Conservation (phyloP, 495 filamentous ascomycete species). For the Penicillium flavigenum region DNA sequence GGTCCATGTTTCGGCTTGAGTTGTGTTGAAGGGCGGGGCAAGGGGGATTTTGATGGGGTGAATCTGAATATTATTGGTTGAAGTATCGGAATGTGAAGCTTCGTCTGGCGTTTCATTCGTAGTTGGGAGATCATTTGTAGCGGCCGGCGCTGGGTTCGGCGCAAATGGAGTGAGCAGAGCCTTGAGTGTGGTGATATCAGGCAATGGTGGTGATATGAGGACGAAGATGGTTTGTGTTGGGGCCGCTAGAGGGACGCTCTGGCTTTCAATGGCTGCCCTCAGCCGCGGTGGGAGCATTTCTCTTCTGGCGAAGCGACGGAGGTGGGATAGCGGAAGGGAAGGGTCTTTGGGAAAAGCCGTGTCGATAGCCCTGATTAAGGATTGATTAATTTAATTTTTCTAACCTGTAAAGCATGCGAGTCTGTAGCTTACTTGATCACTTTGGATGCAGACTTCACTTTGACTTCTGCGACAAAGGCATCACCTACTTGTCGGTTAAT, state of each 20-base stretch:
- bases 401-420: no score
- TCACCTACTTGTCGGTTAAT: constrained; percentile 31
- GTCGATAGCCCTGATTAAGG: constrained; percentile 39
- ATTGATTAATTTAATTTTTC: neutral
- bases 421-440: constrained; percentile 44
- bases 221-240: constrained; percentile 37
- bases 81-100: constrained; percentile 3
- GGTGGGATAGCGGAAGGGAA: constrained; percentile 67
- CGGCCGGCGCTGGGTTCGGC: constrained; percentile 14
- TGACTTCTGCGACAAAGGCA: constrained; percentile 46
- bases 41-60: constrained; percentile 64
- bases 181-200: constrained; percentile 29
- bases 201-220: constrained; percentile 39
- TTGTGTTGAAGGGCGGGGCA: constrained; percentile 67
- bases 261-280: constrained; percentile 27
- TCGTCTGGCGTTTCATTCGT: constrained; percentile 22
- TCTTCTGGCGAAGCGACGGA: constrained; percentile 76
- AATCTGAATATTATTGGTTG: constrained; percentile 38
- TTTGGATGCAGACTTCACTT: constrained; percentile 44
- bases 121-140: constrained; percentile 6
- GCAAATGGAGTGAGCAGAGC: constrained; percentile 39
- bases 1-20: constrained; percentile 76
- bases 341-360: constrained; percentile 52
- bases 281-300: constrained; percentile 61
- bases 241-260: constrained; percentile 7